Base-by-base conservation (phyloP, 1,284 basidiomycete genomes). In the Spongispora temasekensis region DNA sequence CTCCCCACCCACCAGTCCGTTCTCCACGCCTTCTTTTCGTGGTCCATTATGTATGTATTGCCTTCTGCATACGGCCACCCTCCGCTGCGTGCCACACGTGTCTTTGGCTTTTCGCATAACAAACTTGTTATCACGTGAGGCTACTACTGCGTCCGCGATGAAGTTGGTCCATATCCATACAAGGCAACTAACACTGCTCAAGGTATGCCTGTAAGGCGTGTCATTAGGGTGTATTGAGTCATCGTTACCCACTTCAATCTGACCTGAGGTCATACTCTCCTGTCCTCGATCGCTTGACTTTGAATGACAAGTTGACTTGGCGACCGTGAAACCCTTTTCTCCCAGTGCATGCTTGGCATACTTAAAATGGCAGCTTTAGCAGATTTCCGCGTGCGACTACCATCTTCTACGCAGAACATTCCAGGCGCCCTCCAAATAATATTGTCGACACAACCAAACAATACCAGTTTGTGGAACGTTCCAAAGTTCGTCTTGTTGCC, bases 341-440 rank as follows among this genome's bases (percentile, higher is more conserved):
- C 23, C 3, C n/a, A n/a, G n/a, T n/a, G n/a, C n/a, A n/a, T n/a
- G 21, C 35, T 30, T 13, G 4, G 13, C 37, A 19, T 53, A 15
- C 68, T 67, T 30, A 59, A 66, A 53, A 52, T 2, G 59, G 68
- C 56, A 68, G 30, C 61, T 63, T 42, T 19, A 67, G 58, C 63
- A 65, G 68, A 7, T 34, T 15, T 71, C 57, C 21, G 53, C 68
- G 25, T 25, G 44, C 61, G 10, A 6, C 30, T 15, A 17, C 35
- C 31, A 51, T n/a, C n/a, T 73, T 73, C 71, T 48, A 70, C n/a
- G 56, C 53, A 73, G 68, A 69, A 69, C 60, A 53, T 69, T 69
- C 68, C 63, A 61, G 54, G 56, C 56, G 56, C 56, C 58, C 55
- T 56, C 57, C 51, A 62, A 32, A 66, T 59, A 71, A 64, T 68